Evolutionary conservation across 441 rosid species (phyloP).

Genomic region (Gossypium schwendimanii): DNA sequence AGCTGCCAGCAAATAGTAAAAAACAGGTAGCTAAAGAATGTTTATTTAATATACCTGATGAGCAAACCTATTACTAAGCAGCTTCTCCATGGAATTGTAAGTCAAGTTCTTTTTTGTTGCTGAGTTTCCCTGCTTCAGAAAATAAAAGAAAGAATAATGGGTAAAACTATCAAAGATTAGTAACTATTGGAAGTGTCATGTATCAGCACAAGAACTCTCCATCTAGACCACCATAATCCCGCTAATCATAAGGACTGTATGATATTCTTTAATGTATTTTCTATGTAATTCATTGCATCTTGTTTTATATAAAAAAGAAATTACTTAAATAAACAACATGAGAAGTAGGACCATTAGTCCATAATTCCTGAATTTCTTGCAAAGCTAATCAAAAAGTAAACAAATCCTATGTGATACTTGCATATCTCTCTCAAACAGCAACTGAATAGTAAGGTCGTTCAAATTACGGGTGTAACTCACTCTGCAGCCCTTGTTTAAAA

Average conservation of each 20-base stretch:
- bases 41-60: constrained; percentile 51
- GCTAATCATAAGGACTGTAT: not conserved
- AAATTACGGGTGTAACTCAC: not conserved
- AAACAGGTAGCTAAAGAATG: constrained; percentile 6
- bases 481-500: not conserved
- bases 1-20: not conserved
- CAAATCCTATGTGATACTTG: not conserved
- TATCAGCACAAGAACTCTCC: not conserved
- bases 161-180: not conserved
- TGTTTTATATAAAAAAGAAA: not conserved
- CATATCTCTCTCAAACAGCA: not conserved
- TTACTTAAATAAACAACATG: not conserved
- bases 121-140: constrained; percentile 38
- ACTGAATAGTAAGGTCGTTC: not conserved
- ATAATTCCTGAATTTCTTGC: constrained; percentile 1
- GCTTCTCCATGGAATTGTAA: constrained; percentile 47
- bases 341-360: not conserved
- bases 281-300: not conserved
- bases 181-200: not conserved
- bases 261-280: not conserved
- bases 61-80: constrained; percentile 80
- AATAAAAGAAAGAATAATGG: constrained; percentile 19
- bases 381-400: not conserved
- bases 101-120: constrained; percentile 28
- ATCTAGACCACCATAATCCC: not conserved